Conservation (phyloP, 768 basidiomycete genomes). For the Gymnopilus dilepis region DNA sequence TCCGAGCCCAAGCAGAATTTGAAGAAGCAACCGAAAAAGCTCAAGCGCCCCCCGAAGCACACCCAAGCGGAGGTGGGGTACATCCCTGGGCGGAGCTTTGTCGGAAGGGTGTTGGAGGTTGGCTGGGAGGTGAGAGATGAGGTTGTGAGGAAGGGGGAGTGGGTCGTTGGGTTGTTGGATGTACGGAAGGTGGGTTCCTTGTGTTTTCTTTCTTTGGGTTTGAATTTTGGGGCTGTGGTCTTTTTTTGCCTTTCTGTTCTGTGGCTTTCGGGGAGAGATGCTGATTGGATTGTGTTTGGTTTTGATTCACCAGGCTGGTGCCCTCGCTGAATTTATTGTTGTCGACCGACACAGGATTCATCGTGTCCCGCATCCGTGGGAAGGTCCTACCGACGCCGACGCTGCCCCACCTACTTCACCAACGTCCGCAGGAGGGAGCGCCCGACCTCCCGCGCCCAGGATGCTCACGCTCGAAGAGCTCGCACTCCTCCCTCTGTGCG, state of each 20-base stretch:
- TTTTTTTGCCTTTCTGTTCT: conserved; percentile 1
- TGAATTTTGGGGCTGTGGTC: background rate
- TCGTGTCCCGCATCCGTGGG: conserved; percentile 67
- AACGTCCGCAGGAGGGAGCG: conserved; percentile 32
- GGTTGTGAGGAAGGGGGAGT: conserved; percentile 76
- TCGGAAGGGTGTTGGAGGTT: conserved; percentile 81
- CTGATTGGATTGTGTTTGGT: too few relatives aligned
- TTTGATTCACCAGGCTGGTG: conserved; percentile 64
- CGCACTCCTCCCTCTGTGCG: conserved; percentile 79
- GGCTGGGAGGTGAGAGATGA: conserved; percentile 81
- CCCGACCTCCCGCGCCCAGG: conserved; percentile 12
- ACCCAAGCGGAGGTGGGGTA: conserved; percentile 60
- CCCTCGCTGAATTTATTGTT: conserved; percentile 87
- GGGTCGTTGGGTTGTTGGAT: conserved; percentile 84
- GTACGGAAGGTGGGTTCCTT: conserved; percentile 69
- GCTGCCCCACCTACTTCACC: conserved; percentile 15
- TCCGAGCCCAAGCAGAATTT: background rate
- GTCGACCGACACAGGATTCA: conserved; percentile 80
- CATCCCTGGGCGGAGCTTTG: conserved; percentile 87
- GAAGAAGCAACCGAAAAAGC: conserved; percentile 8
- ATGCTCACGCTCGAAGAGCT: conserved; percentile 68
- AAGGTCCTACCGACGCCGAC: conserved; percentile 31
- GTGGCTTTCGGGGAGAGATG: too few relatives aligned
- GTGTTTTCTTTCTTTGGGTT: conserved; percentile 6
- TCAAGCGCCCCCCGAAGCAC: conserved; percentile 21